phyloP scores from a whole-genome alignment of 768 basidiomycete species.

The Leccinellum luteum region DNA sequence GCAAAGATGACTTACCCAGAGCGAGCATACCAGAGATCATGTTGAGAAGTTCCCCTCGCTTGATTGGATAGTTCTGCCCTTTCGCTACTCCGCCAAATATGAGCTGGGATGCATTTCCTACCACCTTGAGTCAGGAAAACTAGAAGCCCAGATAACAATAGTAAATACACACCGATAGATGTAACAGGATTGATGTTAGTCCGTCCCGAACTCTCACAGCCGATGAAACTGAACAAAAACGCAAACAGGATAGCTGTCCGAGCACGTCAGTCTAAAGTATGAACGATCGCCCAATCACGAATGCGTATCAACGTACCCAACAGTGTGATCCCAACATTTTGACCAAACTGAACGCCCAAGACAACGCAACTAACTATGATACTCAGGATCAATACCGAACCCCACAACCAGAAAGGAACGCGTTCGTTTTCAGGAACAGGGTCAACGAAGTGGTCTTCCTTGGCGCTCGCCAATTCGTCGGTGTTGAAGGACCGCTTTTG shows the following conservation, averaged over 20 bases:
- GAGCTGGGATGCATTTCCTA: conserved; percentile 52
- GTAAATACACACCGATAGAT: conserved; percentile 39
- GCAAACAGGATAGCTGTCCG: conserved; percentile 47
- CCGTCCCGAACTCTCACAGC: conserved; percentile 55
- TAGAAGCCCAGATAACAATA: background rate
- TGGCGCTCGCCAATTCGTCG: background rate
- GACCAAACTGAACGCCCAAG: conserved; percentile 50
- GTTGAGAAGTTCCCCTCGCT: conserved; percentile 18
- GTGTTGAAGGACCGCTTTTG: background rate
- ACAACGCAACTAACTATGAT: conserved; percentile 51
- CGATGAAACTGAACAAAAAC: conserved; percentile 68
- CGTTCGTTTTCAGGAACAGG: conserved; percentile 53
- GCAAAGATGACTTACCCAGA: conserved; percentile 6
- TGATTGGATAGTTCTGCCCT: conserved; percentile 32
- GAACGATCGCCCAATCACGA: background rate
- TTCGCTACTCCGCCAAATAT: conserved; percentile 63
- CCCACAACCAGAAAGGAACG: conserved; percentile 57
- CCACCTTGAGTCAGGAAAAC: background rate
- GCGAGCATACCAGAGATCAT: conserved; percentile 28
- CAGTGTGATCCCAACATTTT: conserved; percentile 43
- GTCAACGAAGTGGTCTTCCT: conserved; percentile 45
- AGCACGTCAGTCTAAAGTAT: background rate
- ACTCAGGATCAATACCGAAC: conserved; percentile 44
- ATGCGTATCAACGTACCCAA: conserved; percentile 8
- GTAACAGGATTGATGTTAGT: conserved; percentile 64